Evolutionary conservation across 2,329 filamentous ascomycete genomes (phyloP), one percentile per base, ranked within the genome.

Genomic region (Biscogniauxia sp.): DNA sequence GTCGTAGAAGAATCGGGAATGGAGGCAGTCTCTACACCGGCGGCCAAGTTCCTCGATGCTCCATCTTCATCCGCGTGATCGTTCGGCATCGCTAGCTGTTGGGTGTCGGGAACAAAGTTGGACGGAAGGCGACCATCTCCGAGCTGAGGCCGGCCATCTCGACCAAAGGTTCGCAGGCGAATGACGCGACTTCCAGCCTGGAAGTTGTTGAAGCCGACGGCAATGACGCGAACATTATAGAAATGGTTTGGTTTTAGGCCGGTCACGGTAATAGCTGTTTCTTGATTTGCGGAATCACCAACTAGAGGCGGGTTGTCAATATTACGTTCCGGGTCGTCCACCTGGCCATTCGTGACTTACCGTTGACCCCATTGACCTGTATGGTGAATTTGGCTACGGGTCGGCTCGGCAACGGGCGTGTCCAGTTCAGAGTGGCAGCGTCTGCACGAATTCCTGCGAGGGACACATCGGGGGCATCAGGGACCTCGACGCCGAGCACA

Each of bases 401-500:
- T 49, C 85, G 82, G 64, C 84, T 85, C 51, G 78, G 75, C 2
- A 81, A 85, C 0, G 91, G 89, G 61, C 88, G 85, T 63, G 93
- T 92, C 95, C 95, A 99, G 75, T 93, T 93, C 51, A 99, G 82
- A 28, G 93, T 91, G 32, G 96, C 91, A 59, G 93, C 91, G 74
- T 96, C 91, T 26, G 91, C 84, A 68, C 90, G 91, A 69, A 99
- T 95, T 64, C 91, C 92, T 58, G 94, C 92, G 37, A 99, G 86
- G 56, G 93, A 96, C 50, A 98, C 90, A 73, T 93, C 88, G 56
- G 95, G 95, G 23, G 92, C 84, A 64, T 93, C 89, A 63, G 95
- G 95, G 56, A 99, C 94, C 73, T 99, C 95, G 73, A 98, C 88
- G 61, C 94, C 93, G 54, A 99, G 87, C 55, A 97, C 91, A 68